phyloP scores from a whole-genome alignment of 345 rosid species.

The Abelmoschus esculentus region DNA sequence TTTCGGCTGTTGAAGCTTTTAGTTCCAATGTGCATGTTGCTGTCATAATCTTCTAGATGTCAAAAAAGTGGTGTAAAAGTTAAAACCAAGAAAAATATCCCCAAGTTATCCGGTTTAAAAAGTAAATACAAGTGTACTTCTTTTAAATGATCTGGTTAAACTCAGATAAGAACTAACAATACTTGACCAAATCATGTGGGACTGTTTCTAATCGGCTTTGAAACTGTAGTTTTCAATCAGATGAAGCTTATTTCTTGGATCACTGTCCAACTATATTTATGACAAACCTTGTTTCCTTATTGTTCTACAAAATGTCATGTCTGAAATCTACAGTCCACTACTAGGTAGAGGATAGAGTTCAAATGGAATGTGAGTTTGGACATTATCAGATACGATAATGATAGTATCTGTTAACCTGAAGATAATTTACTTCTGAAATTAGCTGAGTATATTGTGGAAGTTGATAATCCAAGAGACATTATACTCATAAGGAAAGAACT shows the following conservation, averaged over 20 bases:
- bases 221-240: background rate
- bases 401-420: background rate
- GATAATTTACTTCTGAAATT: background rate
- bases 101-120: background rate
- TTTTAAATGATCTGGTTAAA: background rate
- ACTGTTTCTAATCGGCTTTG: conserved; percentile 11
- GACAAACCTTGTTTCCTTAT: background rate
- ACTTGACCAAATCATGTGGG: conserved; percentile 22
- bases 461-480: no score
- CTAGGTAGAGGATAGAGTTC: background rate
- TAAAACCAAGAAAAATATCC: background rate
- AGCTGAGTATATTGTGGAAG: no score
- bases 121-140: conserved; percentile 4
- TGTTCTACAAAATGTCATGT: conserved; percentile 1
- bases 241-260: background rate
- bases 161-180: background rate
- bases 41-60: conserved; percentile 15
- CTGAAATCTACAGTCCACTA: background rate
- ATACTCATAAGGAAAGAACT: no score
- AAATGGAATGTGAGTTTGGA: background rate
- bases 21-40: background rate
- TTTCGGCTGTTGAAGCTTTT: background rate
- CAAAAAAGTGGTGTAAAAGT: background rate
- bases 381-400: background rate
- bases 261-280: background rate